A percentile compares a stretch with the other conserved stretches of the same genome.
Evolutionary conservation across 169 alveolate species (phyloP).

Genomic region (Plasmodium reichenowi): DNA sequence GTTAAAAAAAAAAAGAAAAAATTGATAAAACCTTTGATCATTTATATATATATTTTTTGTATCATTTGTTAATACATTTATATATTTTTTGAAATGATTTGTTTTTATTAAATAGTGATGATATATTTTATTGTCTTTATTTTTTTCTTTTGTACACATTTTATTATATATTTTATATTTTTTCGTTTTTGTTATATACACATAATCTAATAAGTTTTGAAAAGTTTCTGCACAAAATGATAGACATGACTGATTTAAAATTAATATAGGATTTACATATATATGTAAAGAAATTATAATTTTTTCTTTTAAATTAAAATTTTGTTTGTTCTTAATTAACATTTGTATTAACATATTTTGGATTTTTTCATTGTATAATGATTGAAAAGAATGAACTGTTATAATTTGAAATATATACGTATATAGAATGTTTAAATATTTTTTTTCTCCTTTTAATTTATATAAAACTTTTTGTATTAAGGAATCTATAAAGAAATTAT

Average conservation of each 20-base stretch:
- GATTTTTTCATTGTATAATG: constrained; percentile 8
- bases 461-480: constrained; percentile 13
- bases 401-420: background rate
- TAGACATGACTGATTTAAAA: constrained; percentile 14
- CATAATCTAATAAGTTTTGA: constrained; percentile 4
- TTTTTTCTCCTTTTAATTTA: constrained; percentile 12
- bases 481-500: constrained; percentile 32
- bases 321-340: background rate
- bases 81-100: too few species aligned
- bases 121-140: too few species aligned
- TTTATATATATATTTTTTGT: too few species aligned
- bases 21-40: too few species aligned
- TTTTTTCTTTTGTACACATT: background rate
- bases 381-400: constrained; percentile 10
- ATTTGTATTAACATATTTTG: background rate
- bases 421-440: constrained; percentile 11
- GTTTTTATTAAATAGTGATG: too few species aligned
- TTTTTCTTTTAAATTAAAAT: constrained; percentile 22
- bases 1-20: too few species aligned
- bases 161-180: background rate
- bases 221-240: constrained; percentile 26
- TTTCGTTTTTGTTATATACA: too few species aligned
- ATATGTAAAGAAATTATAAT: constrained; percentile 25
- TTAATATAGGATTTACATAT: constrained; percentile 32
- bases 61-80: too few species aligned